Evolutionary conservation across 2,329 filamentous ascomycete species (phyloP).

Genomic region (Arthrobotrys conoides): DNA sequence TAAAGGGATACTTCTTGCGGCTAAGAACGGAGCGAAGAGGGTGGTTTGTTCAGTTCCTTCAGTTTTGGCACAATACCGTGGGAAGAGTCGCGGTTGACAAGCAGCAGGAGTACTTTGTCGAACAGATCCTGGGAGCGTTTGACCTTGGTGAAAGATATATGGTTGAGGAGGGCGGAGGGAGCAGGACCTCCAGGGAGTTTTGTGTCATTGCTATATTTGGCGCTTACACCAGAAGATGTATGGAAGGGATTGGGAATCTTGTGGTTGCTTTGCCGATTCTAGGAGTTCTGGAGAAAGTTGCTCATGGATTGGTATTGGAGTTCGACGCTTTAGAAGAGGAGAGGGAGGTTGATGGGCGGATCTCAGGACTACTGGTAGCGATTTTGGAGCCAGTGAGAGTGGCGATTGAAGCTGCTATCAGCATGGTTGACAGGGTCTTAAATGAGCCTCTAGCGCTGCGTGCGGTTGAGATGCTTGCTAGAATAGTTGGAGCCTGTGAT

Average conservation of each 20-base stretch:
- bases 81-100: constrained; percentile 74
- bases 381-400: constrained; percentile 40
- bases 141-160: constrained; percentile 31
- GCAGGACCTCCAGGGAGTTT: constrained; percentile 41
- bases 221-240: constrained; percentile 29
- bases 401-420: constrained; percentile 31
- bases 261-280: constrained; percentile 44
- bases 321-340: constrained; percentile 50
- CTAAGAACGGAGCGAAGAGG: constrained; percentile 67
- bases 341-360: constrained; percentile 41
- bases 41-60: constrained; percentile 72
- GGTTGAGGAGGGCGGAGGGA: constrained; percentile 10
- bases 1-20: constrained; percentile 74
- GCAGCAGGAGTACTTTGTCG: constrained; percentile 73
- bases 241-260: constrained; percentile 34
- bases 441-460: constrained; percentile 36
- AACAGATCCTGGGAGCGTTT: constrained; percentile 70
- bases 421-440: constrained; percentile 4
- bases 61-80: constrained; percentile 73
- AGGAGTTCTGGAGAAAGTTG: constrained; percentile 18
- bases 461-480: constrained; percentile 23
- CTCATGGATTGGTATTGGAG: constrained; percentile 26
- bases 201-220: constrained; percentile 35
- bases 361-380: constrained; percentile 35
- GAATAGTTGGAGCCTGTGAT: constrained; percentile 34